Percentiles rank a stretch among this genome's conserved stretches.
Evolutionary conservation across 2,329 filamentous ascomycete species (phyloP).

Genomic region (Byssochlamys sp.): DNA sequence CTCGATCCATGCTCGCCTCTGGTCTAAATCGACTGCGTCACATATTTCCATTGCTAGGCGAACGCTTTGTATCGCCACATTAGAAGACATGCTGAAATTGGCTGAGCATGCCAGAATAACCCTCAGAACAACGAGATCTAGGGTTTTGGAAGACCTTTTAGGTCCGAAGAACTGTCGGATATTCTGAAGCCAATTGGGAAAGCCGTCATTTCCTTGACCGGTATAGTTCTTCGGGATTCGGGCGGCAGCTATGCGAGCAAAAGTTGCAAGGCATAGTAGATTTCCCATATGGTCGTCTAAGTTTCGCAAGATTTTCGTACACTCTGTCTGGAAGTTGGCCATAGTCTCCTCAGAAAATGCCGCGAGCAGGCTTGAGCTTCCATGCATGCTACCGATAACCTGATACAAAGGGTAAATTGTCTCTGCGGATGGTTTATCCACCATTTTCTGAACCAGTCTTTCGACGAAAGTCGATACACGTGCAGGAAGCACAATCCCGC

Average conservation of each 20-base stretch:
- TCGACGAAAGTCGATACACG: conserved; percentile 24
- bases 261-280: conserved; percentile 32
- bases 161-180: conserved; percentile 31
- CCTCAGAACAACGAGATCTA: conserved; percentile 33
- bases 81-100: conserved; percentile 18
- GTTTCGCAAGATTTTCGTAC: conserved; percentile 29
- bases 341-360: conserved; percentile 25
- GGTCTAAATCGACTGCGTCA: conserved; percentile 21
- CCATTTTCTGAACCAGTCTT: conserved; percentile 20
- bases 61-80: conserved; percentile 26
- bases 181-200: conserved; percentile 24
- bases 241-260: conserved; percentile 24
- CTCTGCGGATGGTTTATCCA: conserved; percentile 20
- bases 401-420: conserved; percentile 25
- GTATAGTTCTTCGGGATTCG: conserved; percentile 2
- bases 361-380: conserved; percentile 17
- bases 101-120: conserved; percentile 33
- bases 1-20: conserved; percentile 26
- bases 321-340: conserved; percentile 26
- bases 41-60: conserved; percentile 27
- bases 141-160: conserved; percentile 30
- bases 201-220: conserved; percentile 9
- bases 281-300: conserved; percentile 32
- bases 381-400: conserved; percentile 22
- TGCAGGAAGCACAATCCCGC: conserved; percentile 20